Percentiles rank a stretch among this genome's conserved stretches.
Evolutionary conservation across 495 filamentous ascomycete genomes (phyloP).

Genomic region (Halenospora varia): DNA sequence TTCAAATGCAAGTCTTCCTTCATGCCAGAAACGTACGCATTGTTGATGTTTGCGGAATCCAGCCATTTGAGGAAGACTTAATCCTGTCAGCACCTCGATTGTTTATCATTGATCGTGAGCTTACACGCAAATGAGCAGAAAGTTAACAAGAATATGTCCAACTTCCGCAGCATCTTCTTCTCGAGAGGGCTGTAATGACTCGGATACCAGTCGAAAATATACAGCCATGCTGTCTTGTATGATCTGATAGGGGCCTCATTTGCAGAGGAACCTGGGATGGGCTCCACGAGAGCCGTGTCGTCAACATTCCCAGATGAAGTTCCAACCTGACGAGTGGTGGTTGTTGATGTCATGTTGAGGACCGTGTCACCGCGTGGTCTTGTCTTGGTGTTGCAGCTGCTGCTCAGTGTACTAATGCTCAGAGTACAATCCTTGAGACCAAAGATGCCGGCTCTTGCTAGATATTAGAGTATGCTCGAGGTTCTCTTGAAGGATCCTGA

Average conservation of each 20-base stretch:
- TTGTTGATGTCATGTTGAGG: too few species aligned
- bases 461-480: too few species aligned
- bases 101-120: slow-evolving; percentile 5
- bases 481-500: too few species aligned
- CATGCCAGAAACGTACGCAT: slow-evolving; percentile 65
- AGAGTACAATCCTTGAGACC: too few species aligned
- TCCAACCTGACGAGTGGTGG: too few species aligned
- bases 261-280: too few species aligned
- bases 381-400: too few species aligned
- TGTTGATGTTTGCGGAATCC: slow-evolving; percentile 54
- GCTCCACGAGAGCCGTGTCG: too few species aligned
- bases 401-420: too few species aligned
- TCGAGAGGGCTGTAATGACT: slow-evolving; percentile 19
- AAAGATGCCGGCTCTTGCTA: too few species aligned
- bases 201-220: slow-evolving; percentile 25
- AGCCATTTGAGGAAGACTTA: slow-evolving; percentile 40
- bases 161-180: slow-evolving; percentile 27
- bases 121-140: slow-evolving; percentile 60
- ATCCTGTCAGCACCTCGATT: not conserved
- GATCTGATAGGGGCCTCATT: not conserved
- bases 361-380: too few species aligned
- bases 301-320: too few species aligned
- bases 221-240: slow-evolving; percentile 19
- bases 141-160: slow-evolving; percentile 57
- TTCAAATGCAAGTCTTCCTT: slow-evolving; percentile 56